Evolutionary conservation across 179 eudicot species (phyloP), one percentile per base, ranked within the genome.

Genomic region (Actinidia chinensis): DNA sequence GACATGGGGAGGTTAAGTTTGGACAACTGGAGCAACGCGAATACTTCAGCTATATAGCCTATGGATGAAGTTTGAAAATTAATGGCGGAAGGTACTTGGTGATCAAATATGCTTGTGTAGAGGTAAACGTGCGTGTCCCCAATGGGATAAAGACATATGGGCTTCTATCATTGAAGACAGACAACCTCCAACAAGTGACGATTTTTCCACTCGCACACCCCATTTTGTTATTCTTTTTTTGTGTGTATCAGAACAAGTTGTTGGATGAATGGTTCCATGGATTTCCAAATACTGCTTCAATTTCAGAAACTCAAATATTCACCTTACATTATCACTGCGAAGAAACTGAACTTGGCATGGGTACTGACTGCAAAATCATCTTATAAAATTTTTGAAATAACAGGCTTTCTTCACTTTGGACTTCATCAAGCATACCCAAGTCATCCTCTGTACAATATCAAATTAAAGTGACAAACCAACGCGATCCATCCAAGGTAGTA

Each of bases 401-500:
- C 4, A 56, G 17, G 20, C 17, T 56, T 5, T 13, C 61, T 56
- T 56, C 61, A 56, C 22, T 56, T 56, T 56, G 61, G 4, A 50
- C 13, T 50, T 50, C 54, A 50, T 50, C 13, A 50, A 50, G 54
- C 54, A 50, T 51, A 51, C 55, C 61, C 61, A 60, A n/a, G 33
- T 60, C 65, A 60, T 20, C 11, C 11, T 59, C n/a, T 8, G 65
- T 59, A 22, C 33, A n/a, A 50, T 80, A 81, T 22, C 73, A 73
- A 77, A 83, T 83, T 66, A 83, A 83, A 52, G 76, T 77, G 36
- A 78, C 81, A 73, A 83, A 80, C 72, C 67, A 80, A 67, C 36
- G 79, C 66, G 36, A 81, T 50, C 15, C 68, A 46, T 69, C 74
- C 79, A 74, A 10, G 23, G 68, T 64, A 28, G 44, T 8, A 6